phyloP scores from a whole-genome alignment of 148 eudicot species.

The Rheum nobile region DNA sequence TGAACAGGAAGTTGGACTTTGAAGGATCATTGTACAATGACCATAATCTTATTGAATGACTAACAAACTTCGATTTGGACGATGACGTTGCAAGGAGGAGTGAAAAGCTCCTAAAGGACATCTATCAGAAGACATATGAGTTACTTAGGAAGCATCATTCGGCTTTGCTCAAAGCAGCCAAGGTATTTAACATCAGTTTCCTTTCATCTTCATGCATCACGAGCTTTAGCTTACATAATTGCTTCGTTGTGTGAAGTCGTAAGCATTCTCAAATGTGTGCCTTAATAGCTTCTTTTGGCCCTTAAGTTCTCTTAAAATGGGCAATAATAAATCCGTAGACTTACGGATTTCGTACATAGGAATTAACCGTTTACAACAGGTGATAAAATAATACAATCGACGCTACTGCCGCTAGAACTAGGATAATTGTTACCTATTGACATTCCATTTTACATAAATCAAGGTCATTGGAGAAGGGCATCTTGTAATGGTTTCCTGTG shows the following conservation, averaged over 20 bases:
- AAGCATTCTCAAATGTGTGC: no score
- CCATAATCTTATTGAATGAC: constrained; percentile 51
- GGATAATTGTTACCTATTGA: no score
- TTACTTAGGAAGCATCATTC: constrained; percentile 61
- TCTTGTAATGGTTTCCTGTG: no score
- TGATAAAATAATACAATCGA: no score
- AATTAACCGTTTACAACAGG: no score
- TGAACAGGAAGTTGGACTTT: constrained; percentile 75
- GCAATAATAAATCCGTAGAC: not conserved
- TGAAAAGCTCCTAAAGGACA: constrained; percentile 52
- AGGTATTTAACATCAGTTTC: constrained; percentile 30
- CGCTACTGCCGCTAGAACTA: no score
- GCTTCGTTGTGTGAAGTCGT: no score
- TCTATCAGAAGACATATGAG: constrained; percentile 51
- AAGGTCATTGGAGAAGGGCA: not conserved
- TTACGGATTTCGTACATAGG: no score
- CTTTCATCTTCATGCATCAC: not conserved
- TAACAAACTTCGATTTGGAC: constrained; percentile 57
- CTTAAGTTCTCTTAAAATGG: not conserved
- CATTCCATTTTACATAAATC: not conserved
- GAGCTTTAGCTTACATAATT: not conserved
- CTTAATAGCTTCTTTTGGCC: not conserved
- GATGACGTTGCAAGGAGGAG: constrained; percentile 62
- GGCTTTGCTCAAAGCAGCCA: constrained; percentile 73
- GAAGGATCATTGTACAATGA: constrained; percentile 72